Percentiles rank a stretch among this genome's conserved stretches.
Conservation (phyloP, 805 yeast genomes). For the Saccharomycopsis malanga region DNA sequence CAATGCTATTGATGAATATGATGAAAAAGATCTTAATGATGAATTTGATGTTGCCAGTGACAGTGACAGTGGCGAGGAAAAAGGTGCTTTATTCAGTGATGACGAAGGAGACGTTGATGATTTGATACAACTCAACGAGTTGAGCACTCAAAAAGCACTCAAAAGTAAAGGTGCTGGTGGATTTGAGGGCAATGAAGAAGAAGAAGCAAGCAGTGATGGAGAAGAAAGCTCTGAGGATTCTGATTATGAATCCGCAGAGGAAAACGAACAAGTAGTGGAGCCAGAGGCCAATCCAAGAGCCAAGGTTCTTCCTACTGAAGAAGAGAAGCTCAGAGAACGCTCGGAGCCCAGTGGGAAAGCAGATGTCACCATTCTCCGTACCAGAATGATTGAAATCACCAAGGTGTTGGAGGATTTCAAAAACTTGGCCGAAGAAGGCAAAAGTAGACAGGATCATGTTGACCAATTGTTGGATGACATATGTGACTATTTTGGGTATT, state of each 20-base stretch:
- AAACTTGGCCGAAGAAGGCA: conserved; percentile 75
- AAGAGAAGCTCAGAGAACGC: conserved; percentile 49
- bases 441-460: conserved; percentile 75
- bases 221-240: neutral
- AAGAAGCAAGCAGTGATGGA: conserved; percentile 25
- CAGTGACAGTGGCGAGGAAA: conserved; percentile 11
- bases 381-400: conserved; percentile 92
- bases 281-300: conserved; percentile 50
- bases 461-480: conserved; percentile 78
- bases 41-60: conserved; percentile 26
- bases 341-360: conserved; percentile 47
- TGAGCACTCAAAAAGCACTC: conserved; percentile 17
- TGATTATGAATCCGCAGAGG: conserved; percentile 29
- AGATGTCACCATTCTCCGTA: conserved; percentile 76
- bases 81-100: conserved; percentile 19
- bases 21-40: conserved; percentile 50
- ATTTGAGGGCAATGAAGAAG: conserved; percentile 30
- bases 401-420: conserved; percentile 89
- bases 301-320: conserved; percentile 62
- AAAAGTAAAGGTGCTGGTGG: conserved; percentile 13
- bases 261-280: conserved; percentile 27
- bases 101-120: conserved; percentile 23
- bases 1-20: conserved; percentile 43
- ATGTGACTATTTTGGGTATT: conserved; percentile 89
- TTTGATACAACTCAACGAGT: conserved; percentile 23